A percentile compares a stretch with the other conserved stretches of the same genome.
phyloP scores from a whole-genome alignment of 2,329 filamentous ascomycete species.

The Colletotrichum lentis region DNA sequence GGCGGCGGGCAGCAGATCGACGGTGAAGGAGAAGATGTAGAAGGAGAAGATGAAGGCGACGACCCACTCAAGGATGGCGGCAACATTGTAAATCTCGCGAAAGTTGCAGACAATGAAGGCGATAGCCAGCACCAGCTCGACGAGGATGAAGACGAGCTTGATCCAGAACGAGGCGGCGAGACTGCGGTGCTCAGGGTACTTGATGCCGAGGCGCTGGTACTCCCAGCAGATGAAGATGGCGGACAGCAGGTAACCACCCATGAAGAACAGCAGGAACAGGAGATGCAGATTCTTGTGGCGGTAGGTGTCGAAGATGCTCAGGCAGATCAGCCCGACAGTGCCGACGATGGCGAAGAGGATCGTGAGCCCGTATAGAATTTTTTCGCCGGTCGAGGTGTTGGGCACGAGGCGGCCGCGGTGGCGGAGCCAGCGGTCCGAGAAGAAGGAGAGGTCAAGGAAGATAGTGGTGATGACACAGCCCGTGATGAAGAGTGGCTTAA shows the following conservation, averaged over 20 bases:
- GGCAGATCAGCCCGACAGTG: conserved; percentile 79
- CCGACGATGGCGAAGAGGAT: conserved; percentile 77
- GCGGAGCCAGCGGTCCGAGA: conserved; percentile 84
- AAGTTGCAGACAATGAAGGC: conserved; percentile 70
- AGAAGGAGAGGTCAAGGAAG: conserved; percentile 81
- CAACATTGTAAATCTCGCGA: conserved; percentile 64
- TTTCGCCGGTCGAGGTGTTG: conserved; percentile 72
- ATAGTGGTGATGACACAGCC: conserved; percentile 76
- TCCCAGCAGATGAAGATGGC: conserved; percentile 91
- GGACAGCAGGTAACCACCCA: conserved; percentile 83
- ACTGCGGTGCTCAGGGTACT: conserved; percentile 77
- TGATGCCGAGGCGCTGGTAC: conserved; percentile 81
- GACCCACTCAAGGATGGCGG: conserved; percentile 80
- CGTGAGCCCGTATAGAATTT: conserved; percentile 66
- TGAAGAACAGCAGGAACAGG: conserved; percentile 82
- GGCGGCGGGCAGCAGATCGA: conserved; percentile 85
- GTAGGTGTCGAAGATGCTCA: conserved; percentile 87
- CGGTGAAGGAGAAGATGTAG: conserved; percentile 85
- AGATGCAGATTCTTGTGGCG: conserved; percentile 73
- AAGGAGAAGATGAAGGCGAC: conserved; percentile 87
- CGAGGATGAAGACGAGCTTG: conserved; percentile 83
- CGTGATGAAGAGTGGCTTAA: conserved; percentile 82
- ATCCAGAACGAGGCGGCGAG: conserved; percentile 84
- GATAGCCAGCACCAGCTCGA: conserved; percentile 78
- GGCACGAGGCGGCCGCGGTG: conserved; percentile 80